Evolutionary conservation across 108 stramenopile genomes (phyloP).

Genomic region (Stephanodiscus triporus): DNA sequence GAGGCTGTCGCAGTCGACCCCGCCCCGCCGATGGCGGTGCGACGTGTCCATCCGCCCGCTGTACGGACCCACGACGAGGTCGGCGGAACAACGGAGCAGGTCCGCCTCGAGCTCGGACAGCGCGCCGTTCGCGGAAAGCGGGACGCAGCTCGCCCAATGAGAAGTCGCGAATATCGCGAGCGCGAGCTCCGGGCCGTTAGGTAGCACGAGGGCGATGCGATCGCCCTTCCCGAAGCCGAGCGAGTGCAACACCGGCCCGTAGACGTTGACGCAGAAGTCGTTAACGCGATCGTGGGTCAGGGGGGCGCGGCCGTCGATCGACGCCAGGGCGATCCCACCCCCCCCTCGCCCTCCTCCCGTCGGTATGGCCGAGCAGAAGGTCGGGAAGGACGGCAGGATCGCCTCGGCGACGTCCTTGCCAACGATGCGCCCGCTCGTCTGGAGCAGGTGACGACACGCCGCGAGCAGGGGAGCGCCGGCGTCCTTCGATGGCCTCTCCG

Average conservation of each 20-base stretch:
- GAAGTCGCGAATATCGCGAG: conserved; percentile 46
- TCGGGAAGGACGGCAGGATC: conserved; percentile 54
- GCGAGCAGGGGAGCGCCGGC: conserved; percentile 52
- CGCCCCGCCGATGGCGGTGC: too few relatives aligned
- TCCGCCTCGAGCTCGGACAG: conserved; percentile 50
- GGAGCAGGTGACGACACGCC: conserved; percentile 46
- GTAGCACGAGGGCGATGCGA: conserved; percentile 56
- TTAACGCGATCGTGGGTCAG: conserved; percentile 48
- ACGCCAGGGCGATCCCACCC: neutral
- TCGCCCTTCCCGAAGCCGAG: conserved; percentile 51
- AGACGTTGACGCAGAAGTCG: conserved; percentile 48
- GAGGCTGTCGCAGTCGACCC: too few relatives aligned
- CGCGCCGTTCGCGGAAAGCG: conserved; percentile 55
- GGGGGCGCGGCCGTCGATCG: conserved; percentile 22
- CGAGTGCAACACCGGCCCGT: conserved; percentile 49
- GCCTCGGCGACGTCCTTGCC: conserved; percentile 53
- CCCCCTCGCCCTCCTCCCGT: neutral
- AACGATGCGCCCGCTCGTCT: conserved; percentile 57
- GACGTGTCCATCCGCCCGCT: too few relatives aligned
- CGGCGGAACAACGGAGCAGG: neutral
- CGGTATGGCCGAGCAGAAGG: conserved; percentile 54
- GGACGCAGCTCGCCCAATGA: conserved; percentile 59
- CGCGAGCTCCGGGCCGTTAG: conserved; percentile 66
- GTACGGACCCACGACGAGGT: neutral
- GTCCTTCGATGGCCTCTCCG: too few relatives aligned